Conservation (phyloP, 2,329 filamentous ascomycete genomes). For the Tolypocladium sp. region DNA sequence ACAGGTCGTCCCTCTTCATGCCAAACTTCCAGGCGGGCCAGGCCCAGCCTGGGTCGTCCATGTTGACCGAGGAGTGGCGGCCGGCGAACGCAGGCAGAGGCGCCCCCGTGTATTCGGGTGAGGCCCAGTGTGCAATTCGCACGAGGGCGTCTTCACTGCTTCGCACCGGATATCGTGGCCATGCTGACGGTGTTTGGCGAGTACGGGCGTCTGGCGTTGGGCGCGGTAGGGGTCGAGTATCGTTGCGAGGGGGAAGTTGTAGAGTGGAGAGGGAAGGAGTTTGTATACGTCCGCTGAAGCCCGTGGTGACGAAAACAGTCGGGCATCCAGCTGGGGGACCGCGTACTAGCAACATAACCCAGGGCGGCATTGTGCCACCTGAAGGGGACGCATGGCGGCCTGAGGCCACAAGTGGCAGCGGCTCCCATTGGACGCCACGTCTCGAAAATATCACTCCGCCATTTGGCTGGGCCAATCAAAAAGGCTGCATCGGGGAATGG, state of each 20-base stretch:
- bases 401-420: slow-evolving; percentile 3
- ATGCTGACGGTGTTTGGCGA: slow-evolving; percentile 9
- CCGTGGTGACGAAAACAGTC: slow-evolving; percentile 7
- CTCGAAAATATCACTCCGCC: not conserved
- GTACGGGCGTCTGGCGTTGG: slow-evolving; percentile 1
- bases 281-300: slow-evolving; percentile 2
- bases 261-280: slow-evolving; percentile 1
- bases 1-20: slow-evolving; percentile 50
- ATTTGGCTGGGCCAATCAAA: slow-evolving; percentile 2
- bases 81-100: not conserved
- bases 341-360: slow-evolving; percentile 8
- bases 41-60: slow-evolving; percentile 44
- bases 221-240: slow-evolving; percentile 7
- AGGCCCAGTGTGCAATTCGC: slow-evolving; percentile 2
- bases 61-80: slow-evolving; percentile 17
- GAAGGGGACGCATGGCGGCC: slow-evolving; percentile 5
- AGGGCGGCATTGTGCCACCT: not conserved
- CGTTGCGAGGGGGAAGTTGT: slow-evolving; percentile 1
- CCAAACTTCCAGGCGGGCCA: slow-evolving; percentile 58
- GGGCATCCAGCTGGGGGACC: slow-evolving; percentile 4
- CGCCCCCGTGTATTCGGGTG: not conserved
- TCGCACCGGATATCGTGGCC: slow-evolving; percentile 4
- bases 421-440: slow-evolving; percentile 8
- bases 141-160: slow-evolving; percentile 5
- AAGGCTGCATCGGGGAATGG: not conserved